Conservation (phyloP, 2,329 filamentous ascomycete species). For the Talaromyces marneffei region DNA sequence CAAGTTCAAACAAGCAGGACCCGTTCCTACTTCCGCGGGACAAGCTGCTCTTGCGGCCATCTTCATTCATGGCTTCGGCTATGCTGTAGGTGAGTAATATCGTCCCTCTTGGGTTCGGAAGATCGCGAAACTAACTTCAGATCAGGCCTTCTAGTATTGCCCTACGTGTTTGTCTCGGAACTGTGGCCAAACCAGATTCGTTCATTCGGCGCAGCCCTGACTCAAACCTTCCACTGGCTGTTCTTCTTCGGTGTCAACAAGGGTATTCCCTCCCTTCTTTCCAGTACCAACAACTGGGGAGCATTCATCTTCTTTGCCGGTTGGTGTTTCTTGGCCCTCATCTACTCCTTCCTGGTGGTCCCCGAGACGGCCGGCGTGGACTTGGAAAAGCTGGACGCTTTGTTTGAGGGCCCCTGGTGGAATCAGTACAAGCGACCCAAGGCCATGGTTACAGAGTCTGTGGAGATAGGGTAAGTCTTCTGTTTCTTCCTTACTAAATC, state of each 20-base stretch:
- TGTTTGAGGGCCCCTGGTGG: constrained; percentile 7
- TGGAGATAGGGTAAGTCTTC: neutral
- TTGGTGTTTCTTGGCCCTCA: constrained; percentile 34
- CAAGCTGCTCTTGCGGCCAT: constrained; percentile 41
- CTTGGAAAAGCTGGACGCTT: constrained; percentile 4
- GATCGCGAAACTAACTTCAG: neutral
- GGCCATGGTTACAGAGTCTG: neutral
- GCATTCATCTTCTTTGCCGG: constrained; percentile 41
- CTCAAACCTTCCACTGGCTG: constrained; percentile 40
- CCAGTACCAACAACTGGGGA: constrained; percentile 36
- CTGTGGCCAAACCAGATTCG: constrained; percentile 44
- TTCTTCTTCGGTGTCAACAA: constrained; percentile 39
- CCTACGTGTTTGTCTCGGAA: constrained; percentile 43
- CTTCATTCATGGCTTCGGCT: constrained; percentile 45
- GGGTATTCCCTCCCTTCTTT: constrained; percentile 32
- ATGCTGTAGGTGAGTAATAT: constrained; percentile 31
- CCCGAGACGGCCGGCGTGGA: constrained; percentile 29
- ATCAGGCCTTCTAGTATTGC: constrained; percentile 36
- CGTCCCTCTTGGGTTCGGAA: neutral
- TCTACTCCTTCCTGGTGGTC: constrained; percentile 38
- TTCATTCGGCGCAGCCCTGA: constrained; percentile 39
- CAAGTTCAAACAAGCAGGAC: constrained; percentile 26
- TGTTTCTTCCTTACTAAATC: neutral
- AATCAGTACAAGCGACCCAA: constrained; percentile 7
- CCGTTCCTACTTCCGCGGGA: constrained; percentile 25